A percentile compares a stretch with the other conserved stretches of the same genome.
phyloP scores from a whole-genome alignment of 139 green algal species.

The Axilococcus clingmanii region DNA sequence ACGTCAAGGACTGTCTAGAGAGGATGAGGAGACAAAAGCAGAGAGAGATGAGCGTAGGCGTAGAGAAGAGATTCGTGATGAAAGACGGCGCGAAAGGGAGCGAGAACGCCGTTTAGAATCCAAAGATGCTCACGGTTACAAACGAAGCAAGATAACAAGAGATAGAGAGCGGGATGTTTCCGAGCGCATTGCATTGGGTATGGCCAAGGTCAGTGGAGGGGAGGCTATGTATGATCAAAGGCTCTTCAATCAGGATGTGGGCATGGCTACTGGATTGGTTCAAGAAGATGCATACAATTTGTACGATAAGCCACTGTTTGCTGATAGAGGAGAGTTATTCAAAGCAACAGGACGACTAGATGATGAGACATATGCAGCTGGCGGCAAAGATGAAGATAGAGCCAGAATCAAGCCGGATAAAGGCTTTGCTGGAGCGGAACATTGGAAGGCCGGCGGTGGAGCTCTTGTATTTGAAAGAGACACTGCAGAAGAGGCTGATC shows the following conservation, averaged over 20 bases:
- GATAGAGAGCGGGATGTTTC: slow-evolving; percentile 90
- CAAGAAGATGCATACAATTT: slow-evolving; percentile 87
- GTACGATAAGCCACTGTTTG: slow-evolving; percentile 95
- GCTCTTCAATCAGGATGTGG: slow-evolving; percentile 94
- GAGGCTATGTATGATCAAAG: slow-evolving; percentile 95
- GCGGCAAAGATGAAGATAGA: slow-evolving; percentile 26
- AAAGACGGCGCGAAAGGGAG: slow-evolving; percentile 77
- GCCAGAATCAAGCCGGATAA: slow-evolving; percentile 82
- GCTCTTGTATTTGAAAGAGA: slow-evolving; percentile 86
- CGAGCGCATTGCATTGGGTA: slow-evolving; percentile 79
- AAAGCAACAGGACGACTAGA: slow-evolving; percentile 22
- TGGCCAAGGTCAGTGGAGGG: slow-evolving; percentile 45
- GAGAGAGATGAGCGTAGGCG: slow-evolving; percentile 67
- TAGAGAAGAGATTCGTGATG: slow-evolving; percentile 74
- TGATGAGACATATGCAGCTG: slow-evolving; percentile 34
- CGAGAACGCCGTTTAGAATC: slow-evolving; percentile 77
- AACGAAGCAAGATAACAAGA: slow-evolving; percentile 86
- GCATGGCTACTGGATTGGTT: slow-evolving; percentile 66
- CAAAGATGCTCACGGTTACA: slow-evolving; percentile 51
- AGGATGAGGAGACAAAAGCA: slow-evolving; percentile 23
- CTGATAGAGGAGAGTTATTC: slow-evolving; percentile 64
- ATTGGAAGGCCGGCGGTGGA: slow-evolving; percentile 23
- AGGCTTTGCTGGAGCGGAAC: slow-evolving; percentile 72
- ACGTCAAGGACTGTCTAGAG: background rate
- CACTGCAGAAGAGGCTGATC: slow-evolving; percentile 64